phyloP scores from a whole-genome alignment of 148 eudicot genomes.

The Tetragonia tetragonoides region DNA sequence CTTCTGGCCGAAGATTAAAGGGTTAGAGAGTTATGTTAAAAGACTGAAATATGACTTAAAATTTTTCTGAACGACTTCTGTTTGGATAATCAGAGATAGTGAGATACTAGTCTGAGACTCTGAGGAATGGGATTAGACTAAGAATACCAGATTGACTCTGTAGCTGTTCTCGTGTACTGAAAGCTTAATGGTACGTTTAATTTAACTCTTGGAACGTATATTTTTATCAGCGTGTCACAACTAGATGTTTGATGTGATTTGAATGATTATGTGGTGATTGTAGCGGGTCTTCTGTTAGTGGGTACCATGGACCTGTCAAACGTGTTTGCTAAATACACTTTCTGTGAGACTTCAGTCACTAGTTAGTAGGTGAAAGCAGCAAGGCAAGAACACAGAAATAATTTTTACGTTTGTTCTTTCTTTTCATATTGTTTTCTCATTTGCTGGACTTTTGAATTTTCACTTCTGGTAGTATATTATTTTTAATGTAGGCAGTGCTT shows the following conservation, averaged over 20 bases:
- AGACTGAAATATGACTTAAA: not conserved
- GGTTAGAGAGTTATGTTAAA: no score
- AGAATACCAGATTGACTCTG: no score
- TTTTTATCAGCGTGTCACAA: not conserved
- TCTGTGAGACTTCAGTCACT: not conserved
- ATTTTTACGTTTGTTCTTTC: not conserved
- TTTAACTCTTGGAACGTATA: not conserved
- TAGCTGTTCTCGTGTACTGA: not conserved
- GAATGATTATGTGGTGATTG: not conserved
- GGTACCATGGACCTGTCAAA: no score
- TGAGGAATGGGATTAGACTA: no score
- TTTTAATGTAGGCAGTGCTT: not conserved
- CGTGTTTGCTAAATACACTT: not conserved
- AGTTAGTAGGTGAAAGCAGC: not conserved
- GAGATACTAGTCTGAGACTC: not conserved
- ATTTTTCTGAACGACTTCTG: not conserved
- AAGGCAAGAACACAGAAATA: not conserved
- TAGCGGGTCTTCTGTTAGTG: not conserved
- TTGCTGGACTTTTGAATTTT: not conserved
- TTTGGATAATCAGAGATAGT: not conserved
- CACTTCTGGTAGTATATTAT: no score
- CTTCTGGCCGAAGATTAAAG: no score
- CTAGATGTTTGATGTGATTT: not conserved
- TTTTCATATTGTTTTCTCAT: not conserved
- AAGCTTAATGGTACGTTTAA: not conserved